Conservation (phyloP, 257 asterid genomes). For the Rhazya stricta region DNA sequence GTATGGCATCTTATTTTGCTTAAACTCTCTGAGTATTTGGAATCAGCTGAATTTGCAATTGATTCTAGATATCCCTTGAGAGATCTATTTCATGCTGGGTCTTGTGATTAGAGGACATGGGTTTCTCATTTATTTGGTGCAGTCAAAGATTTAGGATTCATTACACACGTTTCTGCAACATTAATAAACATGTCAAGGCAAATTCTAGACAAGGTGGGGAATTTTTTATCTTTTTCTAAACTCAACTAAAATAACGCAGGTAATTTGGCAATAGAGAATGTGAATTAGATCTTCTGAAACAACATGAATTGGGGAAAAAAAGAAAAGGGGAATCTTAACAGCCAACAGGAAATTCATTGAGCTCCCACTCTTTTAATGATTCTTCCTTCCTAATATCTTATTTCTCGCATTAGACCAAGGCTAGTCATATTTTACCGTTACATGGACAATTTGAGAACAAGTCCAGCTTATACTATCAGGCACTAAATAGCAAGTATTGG, state of each 20-base stretch:
- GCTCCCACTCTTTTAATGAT: neutral
- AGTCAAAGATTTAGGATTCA: too few relatives aligned
- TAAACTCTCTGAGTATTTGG: neutral
- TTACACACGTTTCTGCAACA: neutral
- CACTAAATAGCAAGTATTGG: neutral
- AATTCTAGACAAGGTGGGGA: neutral
- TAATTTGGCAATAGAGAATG: neutral
- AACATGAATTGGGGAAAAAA: neutral
- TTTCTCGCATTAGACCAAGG: neutral
- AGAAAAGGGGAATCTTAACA: neutral
- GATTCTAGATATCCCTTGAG: neutral
- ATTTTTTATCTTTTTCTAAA: neutral
- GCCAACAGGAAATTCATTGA: neutral
- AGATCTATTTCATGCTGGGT: neutral
- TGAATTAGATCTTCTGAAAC: neutral
- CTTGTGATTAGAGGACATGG: too few relatives aligned
- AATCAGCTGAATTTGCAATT: neutral
- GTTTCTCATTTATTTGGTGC: too few relatives aligned
- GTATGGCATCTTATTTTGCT: slow-evolving; percentile 25
- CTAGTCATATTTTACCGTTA: neutral
- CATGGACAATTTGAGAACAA: neutral
- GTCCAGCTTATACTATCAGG: neutral
- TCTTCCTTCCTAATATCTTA: neutral
- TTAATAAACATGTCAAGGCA: neutral
- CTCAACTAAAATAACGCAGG: neutral